These are phyloP conservation scores for Periconia digitata DNA, from an alignment of 2,329 filamentous ascomycete species.

Conservation along the genomic window DNA sequence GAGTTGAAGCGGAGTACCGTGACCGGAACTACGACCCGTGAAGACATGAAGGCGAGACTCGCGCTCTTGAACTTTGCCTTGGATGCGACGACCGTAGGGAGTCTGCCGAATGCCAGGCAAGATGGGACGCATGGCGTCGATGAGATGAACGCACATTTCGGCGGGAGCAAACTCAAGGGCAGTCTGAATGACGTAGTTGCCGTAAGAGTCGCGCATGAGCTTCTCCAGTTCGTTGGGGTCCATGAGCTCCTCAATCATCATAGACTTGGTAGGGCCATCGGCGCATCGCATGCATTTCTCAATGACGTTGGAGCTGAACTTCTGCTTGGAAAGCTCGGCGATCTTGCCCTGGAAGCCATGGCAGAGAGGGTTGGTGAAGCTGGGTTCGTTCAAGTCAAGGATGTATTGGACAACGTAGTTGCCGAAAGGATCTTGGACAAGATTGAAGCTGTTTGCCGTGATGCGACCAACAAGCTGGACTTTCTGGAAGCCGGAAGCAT, in stretches of 20 bases:
- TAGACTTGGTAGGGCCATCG: constrained; percentile 70
- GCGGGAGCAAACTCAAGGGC: constrained; percentile 54
- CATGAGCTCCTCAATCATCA: constrained; percentile 83
- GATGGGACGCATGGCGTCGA: constrained; percentile 83
- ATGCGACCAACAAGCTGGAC: constrained; percentile 82
- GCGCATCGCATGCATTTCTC: constrained; percentile 89
- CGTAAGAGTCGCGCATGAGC: constrained; percentile 87
- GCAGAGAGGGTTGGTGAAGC: constrained; percentile 88
- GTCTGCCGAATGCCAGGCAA: constrained; percentile 84
- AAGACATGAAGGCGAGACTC: constrained; percentile 45
- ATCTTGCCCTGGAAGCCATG: constrained; percentile 75
- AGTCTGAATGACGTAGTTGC: constrained; percentile 98
- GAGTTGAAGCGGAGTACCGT: constrained; percentile 31
- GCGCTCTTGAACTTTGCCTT: constrained; percentile 74
- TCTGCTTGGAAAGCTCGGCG: constrained; percentile 80
- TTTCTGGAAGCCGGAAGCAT: constrained; percentile 89
- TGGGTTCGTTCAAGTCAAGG: constrained; percentile 82
- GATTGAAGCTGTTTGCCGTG: constrained; percentile 79
- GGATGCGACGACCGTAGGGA: constrained; percentile 91
- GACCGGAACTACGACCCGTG: constrained; percentile 31
- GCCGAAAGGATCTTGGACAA: constrained; percentile 96
- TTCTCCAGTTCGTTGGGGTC: constrained; percentile 76
- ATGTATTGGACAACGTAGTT: constrained; percentile 99
- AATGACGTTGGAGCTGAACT: constrained; percentile 98
- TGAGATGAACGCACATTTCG: constrained; percentile 56